These are phyloP conservation scores for Prunus salicina DNA, from an alignment of 306 rosid species.

Conservation along the genomic window DNA sequence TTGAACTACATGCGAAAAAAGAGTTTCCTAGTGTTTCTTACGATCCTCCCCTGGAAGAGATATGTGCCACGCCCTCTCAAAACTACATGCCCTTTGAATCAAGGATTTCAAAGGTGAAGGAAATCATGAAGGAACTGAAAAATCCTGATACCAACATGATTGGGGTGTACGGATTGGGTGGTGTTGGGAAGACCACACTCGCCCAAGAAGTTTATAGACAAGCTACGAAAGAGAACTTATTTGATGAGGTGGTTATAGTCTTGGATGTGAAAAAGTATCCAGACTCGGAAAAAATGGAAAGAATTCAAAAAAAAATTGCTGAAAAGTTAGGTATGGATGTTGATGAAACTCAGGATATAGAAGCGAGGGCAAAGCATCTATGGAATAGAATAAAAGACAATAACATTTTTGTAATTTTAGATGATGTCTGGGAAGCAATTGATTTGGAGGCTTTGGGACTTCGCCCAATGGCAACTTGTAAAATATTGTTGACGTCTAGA, in stretches of 20 bases:
- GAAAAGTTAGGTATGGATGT: constrained; percentile 15
- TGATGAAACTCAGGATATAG: not conserved
- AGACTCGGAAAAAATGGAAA: not conserved
- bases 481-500: constrained; percentile 21
- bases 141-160: not conserved
- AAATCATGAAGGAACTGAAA: too few relatives aligned
- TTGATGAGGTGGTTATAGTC: not conserved
- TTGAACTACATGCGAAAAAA: not conserved
- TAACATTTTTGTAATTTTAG: constrained; percentile 11
- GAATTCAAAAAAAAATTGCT: constrained; percentile 17
- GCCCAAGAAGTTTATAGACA: constrained; percentile 9
- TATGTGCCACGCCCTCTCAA: too few relatives aligned
- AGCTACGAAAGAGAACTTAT: constrained; percentile 5
- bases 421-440: constrained; percentile 14
- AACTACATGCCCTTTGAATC: too few relatives aligned
- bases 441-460: constrained; percentile 19
- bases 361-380: not conserved
- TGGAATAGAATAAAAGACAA: constrained; percentile 11
- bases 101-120: too few relatives aligned
- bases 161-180: constrained; percentile 25
- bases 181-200: constrained; percentile 27
- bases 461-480: constrained; percentile 1
- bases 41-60: too few relatives aligned
- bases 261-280: rapidly evolving
- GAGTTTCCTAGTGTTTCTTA: not conserved